Evolutionary conservation across 192 early-diverging fungal species (phyloP).

Genomic region (Lunasporangiospora selenospora): DNA sequence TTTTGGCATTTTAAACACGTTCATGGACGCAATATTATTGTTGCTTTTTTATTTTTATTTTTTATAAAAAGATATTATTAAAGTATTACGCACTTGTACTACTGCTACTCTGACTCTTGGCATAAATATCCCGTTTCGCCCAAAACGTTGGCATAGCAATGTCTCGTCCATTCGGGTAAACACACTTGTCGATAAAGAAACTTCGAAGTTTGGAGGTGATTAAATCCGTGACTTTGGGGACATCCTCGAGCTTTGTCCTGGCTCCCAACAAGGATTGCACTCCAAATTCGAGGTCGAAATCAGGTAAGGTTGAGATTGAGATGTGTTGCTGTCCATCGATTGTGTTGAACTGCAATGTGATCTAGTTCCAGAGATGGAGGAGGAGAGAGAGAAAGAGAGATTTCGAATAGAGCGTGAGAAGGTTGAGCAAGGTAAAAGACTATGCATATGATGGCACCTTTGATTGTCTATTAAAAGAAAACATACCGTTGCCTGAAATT

Average conservation of each 20-base stretch:
- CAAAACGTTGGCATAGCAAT: constrained; percentile 68
- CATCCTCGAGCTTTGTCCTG: constrained; percentile 95
- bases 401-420: constrained; percentile 10
- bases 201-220: constrained; percentile 75
- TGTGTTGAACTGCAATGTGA: constrained; percentile 50
- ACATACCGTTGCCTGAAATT: constrained; percentile 89
- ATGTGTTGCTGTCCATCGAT: constrained; percentile 57
- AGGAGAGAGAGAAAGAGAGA: constrained; percentile 20
- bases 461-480: not conserved
- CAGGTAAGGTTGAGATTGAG: constrained; percentile 61
- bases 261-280: constrained; percentile 92
- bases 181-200: constrained; percentile 75
- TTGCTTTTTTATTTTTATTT: too few species aligned
- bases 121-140: constrained; percentile 52
- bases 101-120: constrained; percentile 32
- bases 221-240: constrained; percentile 91
- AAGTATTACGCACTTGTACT: too few species aligned
- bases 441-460: not conserved
- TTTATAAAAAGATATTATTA: too few species aligned
- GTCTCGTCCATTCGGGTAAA: constrained; percentile 76
- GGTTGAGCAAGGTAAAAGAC: not conserved
- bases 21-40: too few species aligned
- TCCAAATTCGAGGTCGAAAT: constrained; percentile 86
- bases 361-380: constrained; percentile 37
- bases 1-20: too few species aligned